Evolutionary conservation across 2,329 filamentous ascomycete species (phyloP).

Genomic region (Fusarium mexicanum): DNA sequence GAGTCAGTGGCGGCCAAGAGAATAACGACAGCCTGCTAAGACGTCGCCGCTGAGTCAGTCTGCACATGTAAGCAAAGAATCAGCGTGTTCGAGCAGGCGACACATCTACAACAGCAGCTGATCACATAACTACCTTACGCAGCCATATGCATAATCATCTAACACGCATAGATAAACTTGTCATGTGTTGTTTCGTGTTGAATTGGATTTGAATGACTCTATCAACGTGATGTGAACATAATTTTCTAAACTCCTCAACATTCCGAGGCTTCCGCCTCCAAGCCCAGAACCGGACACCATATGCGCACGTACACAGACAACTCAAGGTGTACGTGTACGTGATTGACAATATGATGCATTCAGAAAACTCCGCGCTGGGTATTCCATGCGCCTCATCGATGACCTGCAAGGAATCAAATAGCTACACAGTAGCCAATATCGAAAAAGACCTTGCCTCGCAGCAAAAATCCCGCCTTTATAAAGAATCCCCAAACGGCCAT

Average conservation of each 20-base stretch:
- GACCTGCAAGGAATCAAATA: conserved; percentile 37
- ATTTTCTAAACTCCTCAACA: conserved; percentile 22
- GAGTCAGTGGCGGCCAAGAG: neutral
- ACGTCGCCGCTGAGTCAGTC: neutral
- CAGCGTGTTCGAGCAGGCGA: neutral
- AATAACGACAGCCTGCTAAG: neutral
- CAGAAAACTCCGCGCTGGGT: conserved; percentile 41
- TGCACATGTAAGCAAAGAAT: neutral
- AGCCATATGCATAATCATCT: neutral
- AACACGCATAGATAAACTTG: neutral
- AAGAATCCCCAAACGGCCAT: conserved; percentile 46
- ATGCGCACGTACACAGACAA: conserved; percentile 8
- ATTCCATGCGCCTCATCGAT: conserved; percentile 41
- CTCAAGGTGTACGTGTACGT: neutral
- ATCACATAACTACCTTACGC: neutral
- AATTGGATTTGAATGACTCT: neutral
- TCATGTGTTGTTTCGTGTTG: neutral
- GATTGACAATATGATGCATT: conserved; percentile 27
- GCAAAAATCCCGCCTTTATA: conserved; percentile 21
- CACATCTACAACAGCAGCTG: neutral
- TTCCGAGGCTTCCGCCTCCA: conserved; percentile 34
- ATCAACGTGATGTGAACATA: conserved; percentile 4
- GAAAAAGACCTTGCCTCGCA: conserved; percentile 27
- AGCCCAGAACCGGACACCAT: conserved; percentile 21
- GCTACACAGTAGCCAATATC: conserved; percentile 35